Conservation (phyloP, 2,329 filamentous ascomycete genomes). For the Neofusicoccum cordaticola region DNA sequence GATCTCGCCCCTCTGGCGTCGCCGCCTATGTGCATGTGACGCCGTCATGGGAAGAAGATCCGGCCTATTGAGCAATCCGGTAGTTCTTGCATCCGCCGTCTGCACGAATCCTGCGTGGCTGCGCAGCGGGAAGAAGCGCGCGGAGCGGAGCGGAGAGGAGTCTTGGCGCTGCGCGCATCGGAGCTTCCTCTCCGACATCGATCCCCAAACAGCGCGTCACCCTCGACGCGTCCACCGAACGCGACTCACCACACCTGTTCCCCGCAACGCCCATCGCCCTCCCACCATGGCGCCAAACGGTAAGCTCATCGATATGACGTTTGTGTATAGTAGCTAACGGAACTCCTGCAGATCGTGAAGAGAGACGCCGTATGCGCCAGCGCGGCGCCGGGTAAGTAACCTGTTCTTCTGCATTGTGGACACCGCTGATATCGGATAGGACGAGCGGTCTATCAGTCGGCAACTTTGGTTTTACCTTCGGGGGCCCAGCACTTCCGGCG, state of each 20-base stretch:
- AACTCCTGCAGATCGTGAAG: conserved; percentile 46
- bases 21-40: too few relatives aligned
- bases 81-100: too few relatives aligned
- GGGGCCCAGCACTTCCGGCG: conserved; percentile 31
- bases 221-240: conserved; percentile 1
- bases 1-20: neutral
- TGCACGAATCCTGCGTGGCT: too few relatives aligned
- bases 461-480: conserved; percentile 52
- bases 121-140: neutral
- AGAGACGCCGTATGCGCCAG: conserved; percentile 56
- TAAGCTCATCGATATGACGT: neutral
- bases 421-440: conserved; percentile 29
- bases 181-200: neutral
- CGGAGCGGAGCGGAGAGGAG: neutral
- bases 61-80: too few relatives aligned
- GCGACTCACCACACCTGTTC: neutral
- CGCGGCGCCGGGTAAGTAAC: conserved; percentile 54
- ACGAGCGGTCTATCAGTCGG: conserved; percentile 47
- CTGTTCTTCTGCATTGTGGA: conserved; percentile 4
- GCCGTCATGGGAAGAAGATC: too few relatives aligned
- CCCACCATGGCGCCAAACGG: conserved; percentile 8
- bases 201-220: conserved; percentile 16
- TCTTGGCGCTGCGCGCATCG: neutral
- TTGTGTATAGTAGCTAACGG: neutral
- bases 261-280: neutral